Evolutionary conservation across 441 rosid genomes (phyloP).

Genomic region (Syzygium malaccense): DNA sequence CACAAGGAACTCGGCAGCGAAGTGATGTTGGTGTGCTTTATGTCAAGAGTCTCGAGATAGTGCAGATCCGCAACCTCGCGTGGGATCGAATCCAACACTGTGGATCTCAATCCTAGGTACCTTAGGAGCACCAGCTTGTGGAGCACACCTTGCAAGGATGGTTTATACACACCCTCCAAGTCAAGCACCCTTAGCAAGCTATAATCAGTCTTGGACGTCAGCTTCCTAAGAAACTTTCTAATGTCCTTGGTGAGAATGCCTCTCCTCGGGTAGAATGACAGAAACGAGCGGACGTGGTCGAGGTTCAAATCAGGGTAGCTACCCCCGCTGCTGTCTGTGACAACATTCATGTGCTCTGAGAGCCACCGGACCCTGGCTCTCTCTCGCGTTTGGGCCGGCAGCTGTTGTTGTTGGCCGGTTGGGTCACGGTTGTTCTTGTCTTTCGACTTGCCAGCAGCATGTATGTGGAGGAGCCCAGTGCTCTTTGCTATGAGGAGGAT

Average conservation of each 20-base stretch:
- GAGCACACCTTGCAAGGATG: background rate
- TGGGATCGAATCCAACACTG: background rate
- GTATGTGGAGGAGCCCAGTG: rapidly evolving
- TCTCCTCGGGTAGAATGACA: background rate
- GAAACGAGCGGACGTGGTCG: background rate
- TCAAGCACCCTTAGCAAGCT: background rate
- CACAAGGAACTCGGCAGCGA: background rate
- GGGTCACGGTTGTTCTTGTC: rapidly evolving
- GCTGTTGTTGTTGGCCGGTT: rapidly evolving
- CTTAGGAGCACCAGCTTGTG: background rate
- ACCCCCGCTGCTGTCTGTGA: rapidly evolving
- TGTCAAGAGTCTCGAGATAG: background rate
- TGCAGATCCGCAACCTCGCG: rapidly evolving
- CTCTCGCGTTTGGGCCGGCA: rapidly evolving
- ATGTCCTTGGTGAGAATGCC: background rate
- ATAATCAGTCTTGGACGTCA: background rate
- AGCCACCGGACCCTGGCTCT: background rate
- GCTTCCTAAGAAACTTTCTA: rapidly evolving
- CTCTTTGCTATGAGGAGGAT: rapidly evolving
- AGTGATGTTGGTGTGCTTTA: background rate
- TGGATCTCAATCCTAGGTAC: background rate
- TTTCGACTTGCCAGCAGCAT: rapidly evolving
- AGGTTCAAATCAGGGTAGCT: rapidly evolving
- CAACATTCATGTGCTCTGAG: rapidly evolving
- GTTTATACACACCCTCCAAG: background rate